Base-by-base conservation (phyloP, 164 flowering plant genomes). In the Protea cynaroides region DNA sequence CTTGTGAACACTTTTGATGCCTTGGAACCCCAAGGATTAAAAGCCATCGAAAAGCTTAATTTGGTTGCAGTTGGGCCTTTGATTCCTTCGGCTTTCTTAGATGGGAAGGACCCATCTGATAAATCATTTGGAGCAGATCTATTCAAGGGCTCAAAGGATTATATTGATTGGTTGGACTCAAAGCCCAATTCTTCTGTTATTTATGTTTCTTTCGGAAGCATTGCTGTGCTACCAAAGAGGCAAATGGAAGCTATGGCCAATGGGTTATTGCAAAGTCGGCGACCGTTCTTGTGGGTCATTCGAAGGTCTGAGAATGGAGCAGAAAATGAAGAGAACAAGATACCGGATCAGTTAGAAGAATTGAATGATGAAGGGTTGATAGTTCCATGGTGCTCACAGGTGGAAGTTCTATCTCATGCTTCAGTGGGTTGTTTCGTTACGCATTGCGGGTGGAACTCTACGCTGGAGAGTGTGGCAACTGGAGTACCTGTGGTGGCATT, bases 361-460 rank as follows among this genome's bases (percentile, higher is more conserved):
- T 12, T n/a, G 56, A 40, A 2, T 0, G 21, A 13, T 21, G 49
- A 68, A n/a, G 83, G 81, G 25, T 49, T 37, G 74, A 71, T 82
- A 36, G 79, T 77, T 44, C 44, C 70, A 2, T 82, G 83, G 83
- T 75, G 76, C 40, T 55, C 70, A 3, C 83, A 82, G 52, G 58
- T 78, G 25, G 77, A 74, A 69, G 81, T 80, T 24, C 23, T 82
- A 25, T 68, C 73, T 0, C 83, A 78, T 59, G 65, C 75, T 0
- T 61, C 82, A 0, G 43, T 74, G 1, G 82, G 79, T 0, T 79
- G 79, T 55, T 77, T 82, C 47, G 17, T 77, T 38, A 77, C 81
- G 3, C 85, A 77, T 36, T 80, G 84, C 38, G 86, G 84, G 38
- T 80, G 84, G 80, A 78, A 79, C 40, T 82, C 84, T 23, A 49